Percentiles rank a stretch among this genome's conserved stretches.
Evolutionary conservation across 768 basidiomycete genomes (phyloP).

Genomic region (Favolaschia claudopus): DNA sequence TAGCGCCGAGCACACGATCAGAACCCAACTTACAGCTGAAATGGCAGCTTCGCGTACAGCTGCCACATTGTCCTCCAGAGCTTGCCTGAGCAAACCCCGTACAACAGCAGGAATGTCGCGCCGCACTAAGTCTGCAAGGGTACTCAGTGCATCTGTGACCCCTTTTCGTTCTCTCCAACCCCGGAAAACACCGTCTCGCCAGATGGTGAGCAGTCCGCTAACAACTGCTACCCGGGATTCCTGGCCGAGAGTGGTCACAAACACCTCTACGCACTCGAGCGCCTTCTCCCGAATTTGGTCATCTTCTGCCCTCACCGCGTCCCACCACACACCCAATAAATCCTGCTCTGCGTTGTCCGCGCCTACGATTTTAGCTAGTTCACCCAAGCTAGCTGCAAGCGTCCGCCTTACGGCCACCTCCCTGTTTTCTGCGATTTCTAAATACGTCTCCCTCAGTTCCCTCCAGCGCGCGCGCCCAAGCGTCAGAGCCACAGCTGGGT

Average conservation of each 20-base stretch:
- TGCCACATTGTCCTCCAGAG: constrained; percentile 81
- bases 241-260: constrained; percentile 61
- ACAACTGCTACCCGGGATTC: constrained; percentile 56
- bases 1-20: constrained; percentile 17
- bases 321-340: constrained; percentile 77
- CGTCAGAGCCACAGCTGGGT: constrained; percentile 88
- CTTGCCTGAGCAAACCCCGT: constrained; percentile 62
- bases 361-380: constrained; percentile 87
- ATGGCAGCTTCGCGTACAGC: constrained; percentile 85
- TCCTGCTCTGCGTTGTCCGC: constrained; percentile 70
- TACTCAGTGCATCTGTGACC: constrained; percentile 63
- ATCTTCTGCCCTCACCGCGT: constrained; percentile 58
- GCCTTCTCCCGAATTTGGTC: constrained; percentile 80
- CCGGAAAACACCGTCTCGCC: constrained; percentile 64
- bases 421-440: constrained; percentile 65
- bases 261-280: constrained; percentile 67
- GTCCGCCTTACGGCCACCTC: constrained; percentile 75
- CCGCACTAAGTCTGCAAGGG: constrained; percentile 51
- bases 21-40: constrained; percentile 57
- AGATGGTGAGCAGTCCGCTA: constrained; percentile 55
- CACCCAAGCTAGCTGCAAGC: constrained; percentile 88
- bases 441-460: constrained; percentile 73
- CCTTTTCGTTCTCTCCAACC: constrained; percentile 85
- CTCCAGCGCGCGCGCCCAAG: constrained; percentile 80
- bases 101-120: constrained; percentile 54